Conservation (phyloP, 495 filamentous ascomycete genomes). For the Clohesyomyces aquaticus region DNA sequence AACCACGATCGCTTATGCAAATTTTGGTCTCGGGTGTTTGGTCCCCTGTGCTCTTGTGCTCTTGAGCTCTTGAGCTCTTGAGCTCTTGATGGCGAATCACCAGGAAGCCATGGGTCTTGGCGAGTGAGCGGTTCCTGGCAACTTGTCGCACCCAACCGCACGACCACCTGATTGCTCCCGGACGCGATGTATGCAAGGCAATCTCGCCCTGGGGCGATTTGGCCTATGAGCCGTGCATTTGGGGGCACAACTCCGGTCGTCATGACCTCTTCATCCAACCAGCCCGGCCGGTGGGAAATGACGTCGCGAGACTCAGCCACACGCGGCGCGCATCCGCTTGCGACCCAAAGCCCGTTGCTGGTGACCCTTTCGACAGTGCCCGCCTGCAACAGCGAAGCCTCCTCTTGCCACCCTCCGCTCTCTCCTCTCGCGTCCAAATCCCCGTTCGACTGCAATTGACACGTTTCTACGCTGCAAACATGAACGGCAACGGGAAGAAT, state of each 20-base stretch:
- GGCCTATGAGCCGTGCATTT: no score
- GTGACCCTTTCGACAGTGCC: neutral
- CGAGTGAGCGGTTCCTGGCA: neutral
- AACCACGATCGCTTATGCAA: neutral
- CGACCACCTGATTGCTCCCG: neutral
- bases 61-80: no score
- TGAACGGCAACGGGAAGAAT: constrained; percentile 22
- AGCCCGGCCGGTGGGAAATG: no score
- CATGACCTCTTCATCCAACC: no score
- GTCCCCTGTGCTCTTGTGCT: no score
- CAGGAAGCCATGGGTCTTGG: no score
- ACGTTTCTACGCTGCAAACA: constrained; percentile 4
- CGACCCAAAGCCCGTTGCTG: neutral
- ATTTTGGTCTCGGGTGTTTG: no score
- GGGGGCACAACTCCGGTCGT: no score
- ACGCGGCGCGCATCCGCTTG: neutral
- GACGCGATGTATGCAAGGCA: neutral
- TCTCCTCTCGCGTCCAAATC: neutral
- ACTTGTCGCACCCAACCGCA: neutral
- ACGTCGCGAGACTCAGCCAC: constrained; percentile 6
- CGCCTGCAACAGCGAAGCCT: neutral
- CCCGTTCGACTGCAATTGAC: neutral
- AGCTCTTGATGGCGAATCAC: no score
- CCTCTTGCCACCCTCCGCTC: neutral
- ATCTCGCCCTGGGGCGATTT: neutral